phyloP scores from a whole-genome alignment of 768 basidiomycete genomes.

The Termitomyces sp. region DNA sequence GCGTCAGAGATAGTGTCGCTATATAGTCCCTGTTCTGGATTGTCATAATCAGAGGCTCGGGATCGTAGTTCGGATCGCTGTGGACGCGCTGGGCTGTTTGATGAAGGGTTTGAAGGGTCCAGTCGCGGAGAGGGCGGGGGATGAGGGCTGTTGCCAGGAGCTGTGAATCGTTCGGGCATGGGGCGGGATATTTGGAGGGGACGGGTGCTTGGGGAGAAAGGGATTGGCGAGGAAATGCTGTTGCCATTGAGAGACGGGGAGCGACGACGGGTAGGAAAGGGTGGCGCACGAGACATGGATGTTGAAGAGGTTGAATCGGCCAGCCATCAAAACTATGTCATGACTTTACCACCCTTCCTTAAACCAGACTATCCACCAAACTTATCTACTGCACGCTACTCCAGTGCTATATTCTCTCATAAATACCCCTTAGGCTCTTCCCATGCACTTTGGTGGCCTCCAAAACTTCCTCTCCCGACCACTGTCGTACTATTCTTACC shows the following conservation, averaged over 20 bases:
- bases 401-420: slow-evolving; percentile 35
- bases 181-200: slow-evolving; percentile 61
- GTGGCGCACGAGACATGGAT: slow-evolving; percentile 55
- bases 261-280: slow-evolving; percentile 51
- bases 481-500: slow-evolving; percentile 45
- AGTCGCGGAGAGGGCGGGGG: slow-evolving; percentile 32
- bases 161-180: slow-evolving; percentile 43
- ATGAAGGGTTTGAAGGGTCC: slow-evolving; percentile 32
- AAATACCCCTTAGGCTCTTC: slow-evolving; percentile 31
- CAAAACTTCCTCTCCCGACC: slow-evolving; percentile 23
- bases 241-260: slow-evolving; percentile 38
- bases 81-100: slow-evolving; percentile 56
- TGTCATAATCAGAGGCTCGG: slow-evolving; percentile 48
- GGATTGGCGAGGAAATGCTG: slow-evolving; percentile 31
- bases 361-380: slow-evolving; percentile 9
- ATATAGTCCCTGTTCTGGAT: slow-evolving; percentile 39
- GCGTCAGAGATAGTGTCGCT: slow-evolving; percentile 45
- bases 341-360: slow-evolving; percentile 30
- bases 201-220: slow-evolving; percentile 34
- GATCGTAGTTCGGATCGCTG: slow-evolving; percentile 62
- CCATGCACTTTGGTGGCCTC: slow-evolving; percentile 52
- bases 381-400: slow-evolving; percentile 4
- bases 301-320: not conserved
- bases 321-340: slow-evolving; percentile 6
- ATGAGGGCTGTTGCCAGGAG: slow-evolving; percentile 39